These are phyloP conservation scores for Trichoderma asperellum DNA, from an alignment of 2,329 filamentous ascomycete species.

Conservation along the genomic window DNA sequence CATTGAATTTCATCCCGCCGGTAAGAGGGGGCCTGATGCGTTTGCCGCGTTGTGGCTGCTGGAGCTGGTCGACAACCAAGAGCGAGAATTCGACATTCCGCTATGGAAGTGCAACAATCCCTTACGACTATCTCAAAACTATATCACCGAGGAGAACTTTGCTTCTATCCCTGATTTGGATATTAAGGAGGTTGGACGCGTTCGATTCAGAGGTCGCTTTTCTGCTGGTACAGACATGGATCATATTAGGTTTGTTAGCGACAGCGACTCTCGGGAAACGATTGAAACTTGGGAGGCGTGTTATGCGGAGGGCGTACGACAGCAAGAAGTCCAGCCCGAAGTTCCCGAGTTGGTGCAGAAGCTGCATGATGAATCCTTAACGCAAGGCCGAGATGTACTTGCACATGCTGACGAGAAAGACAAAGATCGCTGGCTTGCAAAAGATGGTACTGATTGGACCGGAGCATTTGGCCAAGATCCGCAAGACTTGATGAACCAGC, in stretches of 20 bases:
- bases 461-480: slow-evolving; percentile 84
- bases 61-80: slow-evolving; percentile 79
- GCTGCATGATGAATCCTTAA: slow-evolving; percentile 80
- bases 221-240: slow-evolving; percentile 88
- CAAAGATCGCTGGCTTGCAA: slow-evolving; percentile 76
- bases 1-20: slow-evolving; percentile 76
- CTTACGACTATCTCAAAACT: slow-evolving; percentile 83
- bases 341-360: slow-evolving; percentile 72
- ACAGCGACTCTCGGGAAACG: slow-evolving; percentile 89
- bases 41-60: slow-evolving; percentile 87
- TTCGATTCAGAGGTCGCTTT: slow-evolving; percentile 81
- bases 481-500: slow-evolving; percentile 48
- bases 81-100: slow-evolving; percentile 79
- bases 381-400: slow-evolving; percentile 78
- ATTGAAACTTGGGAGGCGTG: slow-evolving; percentile 96
- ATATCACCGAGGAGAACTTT: slow-evolving; percentile 80
- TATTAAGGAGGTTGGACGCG: slow-evolving; percentile 76
- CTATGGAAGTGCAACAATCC: slow-evolving; percentile 83
- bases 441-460: slow-evolving; percentile 83
- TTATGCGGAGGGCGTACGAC: slow-evolving; percentile 80
- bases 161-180: slow-evolving; percentile 71
- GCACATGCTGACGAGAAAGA: slow-evolving; percentile 72
- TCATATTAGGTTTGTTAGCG: slow-evolving; percentile 79
- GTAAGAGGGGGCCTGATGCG: slow-evolving; percentile 71
- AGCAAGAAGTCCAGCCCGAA: slow-evolving; percentile 70